These are phyloP conservation scores for Hawksworthiomyces lignivorus DNA, from an alignment of 2,329 filamentous ascomycete genomes.

Conservation along the genomic window DNA sequence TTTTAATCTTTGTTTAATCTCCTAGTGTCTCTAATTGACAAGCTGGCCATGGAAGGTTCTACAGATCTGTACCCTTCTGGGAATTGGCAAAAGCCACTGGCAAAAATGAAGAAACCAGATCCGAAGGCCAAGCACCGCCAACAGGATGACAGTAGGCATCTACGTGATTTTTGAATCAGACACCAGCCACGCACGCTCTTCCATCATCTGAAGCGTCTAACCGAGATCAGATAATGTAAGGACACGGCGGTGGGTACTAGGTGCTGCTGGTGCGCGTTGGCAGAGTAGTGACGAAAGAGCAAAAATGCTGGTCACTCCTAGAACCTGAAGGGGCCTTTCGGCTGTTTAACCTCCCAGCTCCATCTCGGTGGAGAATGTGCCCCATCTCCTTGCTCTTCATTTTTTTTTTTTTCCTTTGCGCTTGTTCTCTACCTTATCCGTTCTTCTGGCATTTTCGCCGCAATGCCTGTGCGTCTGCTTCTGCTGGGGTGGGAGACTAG, in stretches of 20 bases:
- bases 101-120: too few species aligned
- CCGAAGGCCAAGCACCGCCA: too few species aligned
- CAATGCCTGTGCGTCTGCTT: constrained; percentile 4
- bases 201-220: constrained; percentile 1
- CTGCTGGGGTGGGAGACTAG: background rate
- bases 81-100: too few species aligned
- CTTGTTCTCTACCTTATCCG: constrained; percentile 1
- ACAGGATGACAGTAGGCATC: too few species aligned
- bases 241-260: too few species aligned
- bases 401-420: background rate
- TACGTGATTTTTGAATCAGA: too few species aligned
- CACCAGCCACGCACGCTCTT: background rate
- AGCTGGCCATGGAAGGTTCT: too few species aligned
- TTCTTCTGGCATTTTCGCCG: constrained; percentile 3
- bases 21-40: too few species aligned
- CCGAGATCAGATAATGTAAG: background rate
- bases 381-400: background rate
- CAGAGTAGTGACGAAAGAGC: too few species aligned
- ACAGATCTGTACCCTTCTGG: too few species aligned
- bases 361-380: background rate
- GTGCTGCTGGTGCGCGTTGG: too few species aligned
- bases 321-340: background rate
- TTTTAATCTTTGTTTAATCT: too few species aligned
- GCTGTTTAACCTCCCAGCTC: constrained; percentile 1
- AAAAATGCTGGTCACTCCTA: background rate